Conservation (phyloP, 1,284 basidiomycete species). For the Rhodotorula sp. region DNA sequence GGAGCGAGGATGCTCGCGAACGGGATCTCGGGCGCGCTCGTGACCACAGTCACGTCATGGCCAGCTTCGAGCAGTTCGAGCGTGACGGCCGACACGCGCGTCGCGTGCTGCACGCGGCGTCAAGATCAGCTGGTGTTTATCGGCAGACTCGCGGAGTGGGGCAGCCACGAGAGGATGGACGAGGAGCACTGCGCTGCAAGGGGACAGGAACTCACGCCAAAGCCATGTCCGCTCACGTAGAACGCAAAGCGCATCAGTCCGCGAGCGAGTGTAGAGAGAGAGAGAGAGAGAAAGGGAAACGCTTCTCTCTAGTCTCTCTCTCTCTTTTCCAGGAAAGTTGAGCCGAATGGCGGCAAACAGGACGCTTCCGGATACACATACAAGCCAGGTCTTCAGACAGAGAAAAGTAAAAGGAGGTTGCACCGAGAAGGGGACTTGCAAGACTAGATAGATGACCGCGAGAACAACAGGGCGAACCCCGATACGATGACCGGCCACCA, state of each 20-base stretch:
- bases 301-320: neutral
- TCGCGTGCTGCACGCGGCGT: slow-evolving; percentile 44
- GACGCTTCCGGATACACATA: no score
- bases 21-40: slow-evolving; percentile 44
- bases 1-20: slow-evolving; percentile 41
- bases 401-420: no score
- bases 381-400: no score
- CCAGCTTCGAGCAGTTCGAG: slow-evolving; percentile 38
- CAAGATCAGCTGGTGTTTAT: neutral
- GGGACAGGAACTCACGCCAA: slow-evolving; percentile 20
- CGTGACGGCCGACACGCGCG: slow-evolving; percentile 45
- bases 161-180: neutral
- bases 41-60: slow-evolving; percentile 45
- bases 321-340: neutral
- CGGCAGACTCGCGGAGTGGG: neutral
- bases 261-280: neutral
- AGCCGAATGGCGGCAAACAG: no score
- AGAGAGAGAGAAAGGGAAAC: neutral
- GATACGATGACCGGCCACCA: no score
- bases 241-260: slow-evolving; percentile 20
- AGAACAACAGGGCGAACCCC: no score
- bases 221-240: slow-evolving; percentile 36
- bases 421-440: no score
- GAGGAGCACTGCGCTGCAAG: neutral
- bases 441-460: no score